Evolutionary conservation across 768 basidiomycete genomes (phyloP), one percentile per base, ranked within the genome.

Genomic region (Amanita molliuscula): DNA sequence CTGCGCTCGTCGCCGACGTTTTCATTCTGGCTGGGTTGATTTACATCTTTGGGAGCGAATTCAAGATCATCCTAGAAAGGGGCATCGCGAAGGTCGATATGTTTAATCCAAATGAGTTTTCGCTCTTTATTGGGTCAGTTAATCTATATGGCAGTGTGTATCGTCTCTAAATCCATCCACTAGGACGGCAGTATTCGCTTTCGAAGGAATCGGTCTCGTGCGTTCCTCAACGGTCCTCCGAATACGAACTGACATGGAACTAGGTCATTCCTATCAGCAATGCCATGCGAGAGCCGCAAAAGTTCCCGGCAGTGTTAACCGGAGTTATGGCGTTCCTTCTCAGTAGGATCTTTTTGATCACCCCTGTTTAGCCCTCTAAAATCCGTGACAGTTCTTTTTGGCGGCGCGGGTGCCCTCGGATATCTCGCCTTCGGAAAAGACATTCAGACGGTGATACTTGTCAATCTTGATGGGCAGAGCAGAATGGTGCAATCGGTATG

Each of bases 181-280:
- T 23, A 91, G 93, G 6, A 97, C 96, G 20, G 95, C 96, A 3
- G 95, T 97, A 26, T 98, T 98, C 66, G 91, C 96, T 1, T 99
- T 98, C 58, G 95, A 99, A 66, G 95, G 95, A 7, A 91, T 99
- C 56, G 96, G 95, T 43, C 70, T 98, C 66, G 84, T 87, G 56
- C 56, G 80, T 64, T 47, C 26, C 25, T 23, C 23, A 16, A n/a
- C 37, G 28, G 5, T 57, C 52, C 41, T 42, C 41, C 9, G 36
- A 44, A 18, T 37, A 42, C 38, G 46, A 31, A 31, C 51, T 15
- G 50, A 16, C 29, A 13, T 8, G 55, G n/a, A 26, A 11, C 20
- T 61, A 85, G 77, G 72, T 99, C 54, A 89, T 99, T 54, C 96
- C 96, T 16, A 96, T 99, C 59, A 91, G 90, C 10, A 94, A 99